Percentiles rank a stretch among this genome's conserved stretches.
Conservation (phyloP, 371 early-diverging fungal species). For the Mortierella sp. region DNA sequence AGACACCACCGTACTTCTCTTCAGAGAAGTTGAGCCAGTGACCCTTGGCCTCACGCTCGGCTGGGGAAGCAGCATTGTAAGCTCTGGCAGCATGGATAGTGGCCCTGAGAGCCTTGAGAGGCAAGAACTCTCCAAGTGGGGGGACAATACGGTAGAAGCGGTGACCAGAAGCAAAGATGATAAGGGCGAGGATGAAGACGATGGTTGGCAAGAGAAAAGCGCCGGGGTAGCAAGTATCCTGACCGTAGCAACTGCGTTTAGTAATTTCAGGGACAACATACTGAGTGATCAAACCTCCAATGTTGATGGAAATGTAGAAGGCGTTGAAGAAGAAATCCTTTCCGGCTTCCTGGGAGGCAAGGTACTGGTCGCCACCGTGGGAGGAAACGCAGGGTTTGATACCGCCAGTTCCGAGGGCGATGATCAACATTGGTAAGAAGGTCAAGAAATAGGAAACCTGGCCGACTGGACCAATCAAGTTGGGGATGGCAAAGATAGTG, state of each 20-base stretch:
- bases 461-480: constrained; percentile 31
- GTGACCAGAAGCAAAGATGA: constrained; percentile 62
- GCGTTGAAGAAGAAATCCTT: constrained; percentile 59
- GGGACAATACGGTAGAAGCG: constrained; percentile 70
- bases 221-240: constrained; percentile 18
- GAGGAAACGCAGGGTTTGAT: constrained; percentile 69
- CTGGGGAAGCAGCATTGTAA: constrained; percentile 21
- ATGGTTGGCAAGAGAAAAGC: constrained; percentile 43
- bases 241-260: constrained; percentile 28
- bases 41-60: constrained; percentile 45
- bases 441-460: constrained; percentile 40
- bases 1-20: constrained; percentile 53
- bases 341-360: constrained; percentile 32
- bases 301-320: constrained; percentile 66
- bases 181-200: constrained; percentile 58
- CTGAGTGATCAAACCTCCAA: constrained; percentile 52
- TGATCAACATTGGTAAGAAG: constrained; percentile 57
- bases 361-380: constrained; percentile 68
- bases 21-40: constrained; percentile 57
- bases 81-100: background rate
- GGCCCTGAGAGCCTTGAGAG: constrained; percentile 54
- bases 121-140: constrained; percentile 66
- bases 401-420: constrained; percentile 74
- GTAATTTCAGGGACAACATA: constrained; percentile 33
- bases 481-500: constrained; percentile 51